Conservation (phyloP, 371 early-diverging fungal genomes). For the Apophysomyces sp. region DNA sequence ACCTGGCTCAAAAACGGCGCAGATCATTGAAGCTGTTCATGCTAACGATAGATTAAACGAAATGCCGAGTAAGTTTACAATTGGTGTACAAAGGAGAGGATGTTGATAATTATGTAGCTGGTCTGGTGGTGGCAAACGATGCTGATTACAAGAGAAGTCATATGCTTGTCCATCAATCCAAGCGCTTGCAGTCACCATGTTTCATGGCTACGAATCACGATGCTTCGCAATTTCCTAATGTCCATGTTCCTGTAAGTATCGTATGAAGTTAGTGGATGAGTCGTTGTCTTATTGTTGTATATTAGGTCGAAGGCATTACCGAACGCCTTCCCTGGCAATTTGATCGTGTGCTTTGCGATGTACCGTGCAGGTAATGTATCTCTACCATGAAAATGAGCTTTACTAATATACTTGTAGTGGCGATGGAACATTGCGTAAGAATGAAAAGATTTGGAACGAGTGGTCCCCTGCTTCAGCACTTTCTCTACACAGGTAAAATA, state of each 20-base stretch:
- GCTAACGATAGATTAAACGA: constrained; percentile 60
- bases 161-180: constrained; percentile 95
- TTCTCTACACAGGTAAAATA: constrained; percentile 73
- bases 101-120: constrained; percentile 40
- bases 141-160: constrained; percentile 88
- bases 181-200: constrained; percentile 88
- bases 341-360: constrained; percentile 98
- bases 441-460: constrained; percentile 84
- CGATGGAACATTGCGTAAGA: constrained; percentile 99
- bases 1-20: constrained; percentile 90
- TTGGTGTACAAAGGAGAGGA: background rate
- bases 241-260: constrained; percentile 44
- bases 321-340: constrained; percentile 60
- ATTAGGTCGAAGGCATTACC: background rate
- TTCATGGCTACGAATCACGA: constrained; percentile 97
- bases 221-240: constrained; percentile 89
- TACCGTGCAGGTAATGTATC: constrained; percentile 77
- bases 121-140: constrained; percentile 99
- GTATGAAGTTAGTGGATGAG: background rate
- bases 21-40: constrained; percentile 92
- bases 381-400: background rate
- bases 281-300: background rate
- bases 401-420: constrained; percentile 59
- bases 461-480: constrained; percentile 82
- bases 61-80: constrained; percentile 63